Evolutionary conservation across 805 yeast species (phyloP).

Genomic region (Kuraishia borneana): DNA sequence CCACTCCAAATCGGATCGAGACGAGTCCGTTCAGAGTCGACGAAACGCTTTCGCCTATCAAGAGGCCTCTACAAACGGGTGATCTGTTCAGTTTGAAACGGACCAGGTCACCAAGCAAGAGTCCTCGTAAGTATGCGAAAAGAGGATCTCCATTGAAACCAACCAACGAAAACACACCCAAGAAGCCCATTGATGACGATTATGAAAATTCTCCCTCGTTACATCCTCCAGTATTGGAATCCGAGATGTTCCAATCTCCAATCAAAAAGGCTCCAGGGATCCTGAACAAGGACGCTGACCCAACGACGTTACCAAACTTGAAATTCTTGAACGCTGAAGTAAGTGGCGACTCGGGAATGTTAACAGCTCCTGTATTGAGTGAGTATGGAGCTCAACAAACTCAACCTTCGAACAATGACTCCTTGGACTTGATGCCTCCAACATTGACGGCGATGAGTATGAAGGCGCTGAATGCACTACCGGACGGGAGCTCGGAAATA

Average conservation of each 20-base stretch:
- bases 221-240: background rate
- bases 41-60: slow-evolving; percentile 9
- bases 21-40: slow-evolving; percentile 8
- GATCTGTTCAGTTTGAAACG: slow-evolving; percentile 9
- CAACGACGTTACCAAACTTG: background rate
- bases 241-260: background rate
- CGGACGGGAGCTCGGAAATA: background rate
- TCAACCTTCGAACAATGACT: background rate
- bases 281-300: background rate
- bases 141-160: slow-evolving; percentile 15
- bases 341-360: background rate
- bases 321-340: background rate
- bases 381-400: background rate
- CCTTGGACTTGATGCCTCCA: background rate
- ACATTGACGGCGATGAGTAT: background rate
- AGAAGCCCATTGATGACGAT: background rate
- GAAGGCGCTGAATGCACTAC: background rate
- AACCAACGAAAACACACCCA: background rate
- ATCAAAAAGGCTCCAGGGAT: background rate
- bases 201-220: background rate
- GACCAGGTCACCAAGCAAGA: no score
- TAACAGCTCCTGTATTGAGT: background rate
- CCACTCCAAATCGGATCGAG: slow-evolving; percentile 12
- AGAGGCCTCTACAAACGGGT: slow-evolving; percentile 8
- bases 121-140: slow-evolving; percentile 12